A percentile compares a stretch with the other conserved stretches of the same genome.
These are phyloP conservation scores for Penicillium crystallinum DNA, from an alignment of 495 filamentous ascomycete species.

Conservation along the genomic window DNA sequence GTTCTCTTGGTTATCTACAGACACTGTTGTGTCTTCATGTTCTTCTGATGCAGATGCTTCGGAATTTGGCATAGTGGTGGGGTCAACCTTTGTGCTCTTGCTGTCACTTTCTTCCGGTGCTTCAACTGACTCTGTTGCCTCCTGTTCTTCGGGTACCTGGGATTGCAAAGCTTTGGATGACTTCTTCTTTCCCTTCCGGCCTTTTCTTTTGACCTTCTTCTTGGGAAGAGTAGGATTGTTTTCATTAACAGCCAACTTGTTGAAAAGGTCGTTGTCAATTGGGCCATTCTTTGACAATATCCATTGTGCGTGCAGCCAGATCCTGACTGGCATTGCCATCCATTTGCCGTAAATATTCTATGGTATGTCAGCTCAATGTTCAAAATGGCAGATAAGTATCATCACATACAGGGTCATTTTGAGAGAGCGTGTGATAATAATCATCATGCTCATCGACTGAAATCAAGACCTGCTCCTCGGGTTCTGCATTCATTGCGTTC, in stretches of 20 bases:
- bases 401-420: neutral
- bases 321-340: conserved; percentile 8
- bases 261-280: neutral
- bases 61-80: neutral
- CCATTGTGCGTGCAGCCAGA: conserved; percentile 7
- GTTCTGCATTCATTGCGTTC: neutral
- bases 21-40: neutral
- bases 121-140: neutral
- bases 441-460: neutral
- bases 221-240: neutral
- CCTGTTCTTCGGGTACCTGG: neutral
- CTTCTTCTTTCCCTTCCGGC: neutral
- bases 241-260: neutral
- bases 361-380: neutral
- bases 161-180: neutral
- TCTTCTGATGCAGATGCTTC: neutral
- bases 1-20: neutral
- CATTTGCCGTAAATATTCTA: conserved; percentile 1
- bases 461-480: conserved; percentile 3
- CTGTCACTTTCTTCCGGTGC: neutral
- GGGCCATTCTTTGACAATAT: neutral
- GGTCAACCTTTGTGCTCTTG: neutral
- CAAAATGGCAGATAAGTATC: neutral
- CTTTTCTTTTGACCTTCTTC: neutral
- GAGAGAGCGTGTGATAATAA: neutral